Base-by-base conservation (phyloP, 2,329 filamentous ascomycete genomes). In the Aspergillus arachidicola region DNA sequence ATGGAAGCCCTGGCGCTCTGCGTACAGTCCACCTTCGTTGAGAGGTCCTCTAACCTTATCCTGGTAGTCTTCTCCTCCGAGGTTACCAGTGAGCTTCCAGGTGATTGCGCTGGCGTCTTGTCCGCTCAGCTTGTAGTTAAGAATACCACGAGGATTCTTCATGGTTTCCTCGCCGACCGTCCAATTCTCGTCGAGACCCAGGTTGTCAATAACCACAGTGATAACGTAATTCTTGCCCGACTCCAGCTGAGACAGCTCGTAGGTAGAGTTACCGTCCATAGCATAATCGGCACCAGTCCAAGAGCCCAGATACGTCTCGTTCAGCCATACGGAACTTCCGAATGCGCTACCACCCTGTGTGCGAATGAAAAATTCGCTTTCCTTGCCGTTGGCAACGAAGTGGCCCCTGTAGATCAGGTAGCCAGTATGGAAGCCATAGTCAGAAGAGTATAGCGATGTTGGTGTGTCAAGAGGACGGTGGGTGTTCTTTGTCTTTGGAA, bases 401-500 rank as follows among this genome's bases (percentile, higher is more conserved):
- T 87, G 83, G 0, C 90, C 91, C 1, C 91, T 86, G 80, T 86
- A 94, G 55, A 94, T 69, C 0, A 93, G 81, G 1, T 85, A 86
- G 3, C 91, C 91, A 0, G 87, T 84, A 73, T 91, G 83, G 76
- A 88, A 94, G 28, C 91, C 91, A 71, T 94, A 94, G 75, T 94
- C 91, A 19, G 86, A 86, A 0, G 83, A 83, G 70, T 90, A 92
- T 0, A 94, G 83, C 0, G 86, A 88, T 0, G 85, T 87, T 0
- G 90, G 87, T 0, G 91, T 93, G 0, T 80, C 83, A 2, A 89
- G 78, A 2, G 83, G 78, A 26, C 77, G 71, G 21, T 82, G 79
- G 0, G 85, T 86, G 74, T 93, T 93, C 72, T 86, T 85, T 1
- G 87, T 88, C 2, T 81, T 82, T 1, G 78, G 81, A 6, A 86